These are phyloP conservation scores for Podospora pseudoanserina DNA, from an alignment of 495 filamentous ascomycete genomes.

Conservation along the genomic window DNA sequence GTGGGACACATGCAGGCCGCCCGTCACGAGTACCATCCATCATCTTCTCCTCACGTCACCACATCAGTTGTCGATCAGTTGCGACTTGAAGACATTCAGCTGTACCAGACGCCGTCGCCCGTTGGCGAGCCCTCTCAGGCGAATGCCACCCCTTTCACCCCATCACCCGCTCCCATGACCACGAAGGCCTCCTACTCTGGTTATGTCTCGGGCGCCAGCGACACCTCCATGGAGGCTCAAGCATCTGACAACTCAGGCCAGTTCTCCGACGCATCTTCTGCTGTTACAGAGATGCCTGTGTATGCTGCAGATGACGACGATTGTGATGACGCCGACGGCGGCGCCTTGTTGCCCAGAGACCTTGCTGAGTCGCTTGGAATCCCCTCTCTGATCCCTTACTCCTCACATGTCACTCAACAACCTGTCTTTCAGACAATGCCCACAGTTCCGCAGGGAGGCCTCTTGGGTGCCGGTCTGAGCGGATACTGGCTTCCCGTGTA, in stretches of 20 bases:
- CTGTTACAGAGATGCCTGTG: not conserved
- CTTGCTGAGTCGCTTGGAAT: not conserved
- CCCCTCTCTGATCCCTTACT: not conserved
- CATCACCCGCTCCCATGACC: not conserved
- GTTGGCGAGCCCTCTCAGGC: not conserved
- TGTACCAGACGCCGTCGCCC: not conserved
- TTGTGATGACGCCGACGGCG: not conserved
- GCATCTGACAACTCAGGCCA: not conserved
- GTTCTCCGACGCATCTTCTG: not conserved
- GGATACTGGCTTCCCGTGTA: not conserved
- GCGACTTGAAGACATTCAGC: not conserved
- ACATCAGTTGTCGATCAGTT: not conserved
- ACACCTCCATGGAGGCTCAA: not conserved
- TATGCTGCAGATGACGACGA: not conserved
- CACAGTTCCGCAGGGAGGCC: not conserved
- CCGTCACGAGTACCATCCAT: not conserved
- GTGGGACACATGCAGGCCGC: not conserved
- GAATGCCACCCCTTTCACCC: not conserved
- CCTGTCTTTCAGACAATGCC: not conserved
- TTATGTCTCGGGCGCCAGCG: not conserved
- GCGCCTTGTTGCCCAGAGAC: not conserved
- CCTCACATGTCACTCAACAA: not conserved
- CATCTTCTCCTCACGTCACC: not conserved
- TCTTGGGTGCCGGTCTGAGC: constrained; percentile 11
- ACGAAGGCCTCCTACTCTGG: not conserved